These are phyloP conservation scores for Hemileccinum rubropunctum DNA, from an alignment of 768 basidiomycete species.

Conservation along the genomic window DNA sequence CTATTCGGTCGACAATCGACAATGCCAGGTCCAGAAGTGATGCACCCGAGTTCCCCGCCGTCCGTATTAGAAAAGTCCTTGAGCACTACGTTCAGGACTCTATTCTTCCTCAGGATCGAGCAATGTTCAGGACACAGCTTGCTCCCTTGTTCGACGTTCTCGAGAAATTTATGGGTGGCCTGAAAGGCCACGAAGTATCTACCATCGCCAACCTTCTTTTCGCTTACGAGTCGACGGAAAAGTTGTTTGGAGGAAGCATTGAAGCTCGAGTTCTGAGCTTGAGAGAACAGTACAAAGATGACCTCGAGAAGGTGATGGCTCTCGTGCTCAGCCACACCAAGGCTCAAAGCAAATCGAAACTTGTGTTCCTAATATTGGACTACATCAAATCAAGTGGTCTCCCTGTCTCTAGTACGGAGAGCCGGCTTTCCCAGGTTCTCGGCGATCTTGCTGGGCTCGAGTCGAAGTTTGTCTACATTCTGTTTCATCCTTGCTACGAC, in stretches of 20 bases:
- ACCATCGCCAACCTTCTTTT: constrained; percentile 75
- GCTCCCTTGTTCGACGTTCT: constrained; percentile 68
- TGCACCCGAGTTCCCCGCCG: constrained; percentile 85
- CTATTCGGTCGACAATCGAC: constrained; percentile 76
- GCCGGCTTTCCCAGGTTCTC: constrained; percentile 70
- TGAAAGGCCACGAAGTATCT: constrained; percentile 83
- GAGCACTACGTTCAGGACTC: constrained; percentile 83
- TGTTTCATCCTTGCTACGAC: background rate
- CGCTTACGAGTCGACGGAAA: constrained; percentile 84
- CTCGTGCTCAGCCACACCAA: constrained; percentile 95
- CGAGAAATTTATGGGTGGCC: constrained; percentile 75
- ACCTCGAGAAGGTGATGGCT: constrained; percentile 82
- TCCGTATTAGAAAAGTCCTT: constrained; percentile 80
- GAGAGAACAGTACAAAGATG: constrained; percentile 89
- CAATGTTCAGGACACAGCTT: constrained; percentile 76
- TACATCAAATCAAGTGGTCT: constrained; percentile 81
- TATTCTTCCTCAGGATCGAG: constrained; percentile 74
- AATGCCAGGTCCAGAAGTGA: constrained; percentile 67
- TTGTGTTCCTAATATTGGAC: constrained; percentile 83
- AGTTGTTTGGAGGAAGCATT: constrained; percentile 90
- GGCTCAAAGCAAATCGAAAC: constrained; percentile 87
- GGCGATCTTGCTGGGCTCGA: constrained; percentile 84
- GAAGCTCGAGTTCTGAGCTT: constrained; percentile 89
- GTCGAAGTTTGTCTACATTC: constrained; percentile 59
- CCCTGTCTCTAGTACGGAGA: constrained; percentile 73